Conservation (phyloP, 176 grass and related monocot species). For the Musa acuminata region DNA sequence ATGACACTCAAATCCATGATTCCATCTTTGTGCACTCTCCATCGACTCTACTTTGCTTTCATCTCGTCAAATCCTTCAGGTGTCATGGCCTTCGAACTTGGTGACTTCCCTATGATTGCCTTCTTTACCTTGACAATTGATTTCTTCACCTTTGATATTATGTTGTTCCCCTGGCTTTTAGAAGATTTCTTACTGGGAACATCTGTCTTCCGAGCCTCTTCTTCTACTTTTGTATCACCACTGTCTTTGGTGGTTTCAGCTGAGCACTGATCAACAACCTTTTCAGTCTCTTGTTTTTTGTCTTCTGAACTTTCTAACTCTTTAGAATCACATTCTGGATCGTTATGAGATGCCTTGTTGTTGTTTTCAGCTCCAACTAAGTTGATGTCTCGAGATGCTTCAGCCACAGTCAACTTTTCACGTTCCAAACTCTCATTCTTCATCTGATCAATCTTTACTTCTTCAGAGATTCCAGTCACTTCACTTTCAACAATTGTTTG, state of each 20-base stretch:
- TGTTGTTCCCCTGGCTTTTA: not conserved
- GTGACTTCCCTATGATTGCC: slow-evolving; percentile 14
- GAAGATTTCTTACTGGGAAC: slow-evolving; percentile 5
- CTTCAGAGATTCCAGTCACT: not conserved
- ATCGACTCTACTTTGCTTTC: not conserved
- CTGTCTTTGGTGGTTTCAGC: not conserved
- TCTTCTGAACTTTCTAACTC: slow-evolving; percentile 3
- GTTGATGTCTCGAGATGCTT: not conserved
- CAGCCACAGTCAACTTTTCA: not conserved
- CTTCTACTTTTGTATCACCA: slow-evolving; percentile 5
- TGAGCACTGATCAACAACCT: not conserved
- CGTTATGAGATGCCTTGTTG: not conserved
- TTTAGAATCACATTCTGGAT: not conserved
- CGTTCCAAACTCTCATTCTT: not conserved
- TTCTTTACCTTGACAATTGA: slow-evolving; percentile 20
- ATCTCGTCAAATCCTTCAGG: not conserved
- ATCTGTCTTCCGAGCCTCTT: not conserved
- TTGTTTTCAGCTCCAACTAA: not conserved
- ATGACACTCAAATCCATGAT: not conserved
- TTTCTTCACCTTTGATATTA: slow-evolving; percentile 15
- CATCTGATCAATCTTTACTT: not conserved
- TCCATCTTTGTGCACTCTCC: not conserved
- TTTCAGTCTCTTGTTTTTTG: not conserved
- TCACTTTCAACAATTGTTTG: not conserved
- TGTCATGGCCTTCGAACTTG: slow-evolving; percentile 8